Evolutionary conservation across 1,139 yeast species (phyloP), one percentile per base, ranked within the genome.

Genomic region (Yamadazyma diospyri): DNA sequence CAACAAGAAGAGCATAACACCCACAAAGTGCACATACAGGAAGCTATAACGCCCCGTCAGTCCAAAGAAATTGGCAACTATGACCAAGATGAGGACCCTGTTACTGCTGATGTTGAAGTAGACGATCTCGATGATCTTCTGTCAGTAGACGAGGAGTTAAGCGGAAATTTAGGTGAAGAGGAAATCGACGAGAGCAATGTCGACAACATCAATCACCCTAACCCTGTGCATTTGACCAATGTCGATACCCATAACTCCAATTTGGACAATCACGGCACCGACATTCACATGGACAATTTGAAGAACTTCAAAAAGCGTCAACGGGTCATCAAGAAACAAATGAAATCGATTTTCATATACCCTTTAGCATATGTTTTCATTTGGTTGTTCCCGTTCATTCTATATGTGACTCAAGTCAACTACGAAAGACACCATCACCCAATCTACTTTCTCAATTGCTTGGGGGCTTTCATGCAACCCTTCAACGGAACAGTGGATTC

Each of bases 341-440:
- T 86, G 72, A 79, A 79, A 45, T 70, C 83, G 13, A 81, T 88
- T 32, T 86, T 88, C 55, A 69, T 88, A 25, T 88, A 88, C 53
- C 97, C 97, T 1, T 62, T 82, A 25, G 84, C 95, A 1, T 88
- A 86, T 54, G 67, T 84, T 36, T 65, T 84, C 25, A 59, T 87
- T 30, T 87, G 96, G 95, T 53, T 81, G 11, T 81, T 85, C 44
- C 96, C 96, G 1, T 74, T 86, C 41, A 72, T 81, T n/a, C 69
- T 78, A 25, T 84, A 82, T 48, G 65, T 78, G 30, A 68, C 85
- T 6, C 85, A 79, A 52, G 52, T 68, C 41, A 59, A 63, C 32
- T 65, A 75, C 46, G 82, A 77, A 43, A 49, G 62, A 31, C 41
- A 42, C 2, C 69, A 64, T 40, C 69, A 72, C 1, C 78, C 82